Evolutionary conservation across 768 basidiomycete genomes (phyloP).

Genomic region (Amanita jacksonii): DNA sequence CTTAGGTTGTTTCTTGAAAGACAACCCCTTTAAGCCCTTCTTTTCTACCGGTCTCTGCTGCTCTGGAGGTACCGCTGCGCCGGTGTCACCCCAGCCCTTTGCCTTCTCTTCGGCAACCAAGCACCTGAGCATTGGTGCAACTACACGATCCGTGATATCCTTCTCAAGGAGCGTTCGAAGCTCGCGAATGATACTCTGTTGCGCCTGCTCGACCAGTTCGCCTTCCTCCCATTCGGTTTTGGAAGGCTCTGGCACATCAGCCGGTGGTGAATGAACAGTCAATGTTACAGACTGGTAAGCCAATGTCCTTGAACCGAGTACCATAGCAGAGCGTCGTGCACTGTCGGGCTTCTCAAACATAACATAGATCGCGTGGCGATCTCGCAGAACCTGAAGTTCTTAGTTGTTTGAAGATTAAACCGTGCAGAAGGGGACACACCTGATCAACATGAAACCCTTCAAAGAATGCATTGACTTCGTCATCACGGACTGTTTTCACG

Average conservation of each 20-base stretch:
- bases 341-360: conserved; percentile 57
- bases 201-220: conserved; percentile 46
- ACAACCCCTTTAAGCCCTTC: conserved; percentile 36
- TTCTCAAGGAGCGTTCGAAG: conserved; percentile 46
- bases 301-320: conserved; percentile 48
- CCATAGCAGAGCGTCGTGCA: conserved; percentile 60
- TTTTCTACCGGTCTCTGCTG: conserved; percentile 24
- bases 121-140: conserved; percentile 42
- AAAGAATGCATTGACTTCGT: conserved; percentile 62
- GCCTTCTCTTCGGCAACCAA: conserved; percentile 48
- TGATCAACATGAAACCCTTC: conserved; percentile 61
- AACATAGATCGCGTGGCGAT: conserved; percentile 69
- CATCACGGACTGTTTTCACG: conserved; percentile 46
- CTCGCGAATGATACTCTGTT: conserved; percentile 47
- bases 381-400: conserved; percentile 51
- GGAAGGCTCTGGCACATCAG: conserved; percentile 22
- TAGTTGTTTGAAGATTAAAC: conserved; percentile 11
- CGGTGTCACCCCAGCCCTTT: conserved; percentile 26
- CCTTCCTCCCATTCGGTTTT: conserved; percentile 42
- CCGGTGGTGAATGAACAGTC: conserved; percentile 36
- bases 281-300: conserved; percentile 52
- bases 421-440: conserved; percentile 27
- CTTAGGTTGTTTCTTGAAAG: conserved; percentile 37
- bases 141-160: conserved; percentile 55
- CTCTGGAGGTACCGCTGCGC: conserved; percentile 6